These are phyloP conservation scores for Exophiala calicioides DNA, from an alignment of 2,329 filamentous ascomycete genomes.

Conservation along the genomic window DNA sequence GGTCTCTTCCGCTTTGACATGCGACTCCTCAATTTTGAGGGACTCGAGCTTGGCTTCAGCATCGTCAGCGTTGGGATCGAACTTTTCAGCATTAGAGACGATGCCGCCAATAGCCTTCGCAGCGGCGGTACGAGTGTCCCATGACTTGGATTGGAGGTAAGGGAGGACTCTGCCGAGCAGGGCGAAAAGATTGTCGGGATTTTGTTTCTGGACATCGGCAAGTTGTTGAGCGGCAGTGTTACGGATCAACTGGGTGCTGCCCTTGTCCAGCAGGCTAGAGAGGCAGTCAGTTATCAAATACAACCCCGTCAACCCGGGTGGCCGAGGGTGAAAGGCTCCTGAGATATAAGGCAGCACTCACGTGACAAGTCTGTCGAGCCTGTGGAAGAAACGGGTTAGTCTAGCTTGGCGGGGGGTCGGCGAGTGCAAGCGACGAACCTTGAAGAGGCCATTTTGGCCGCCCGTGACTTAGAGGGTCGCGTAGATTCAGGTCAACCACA, in stretches of 20 bases:
- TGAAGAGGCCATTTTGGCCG: conserved; percentile 27
- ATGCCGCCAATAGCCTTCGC: conserved; percentile 95
- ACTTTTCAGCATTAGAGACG: conserved; percentile 80
- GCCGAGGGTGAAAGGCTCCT: no score
- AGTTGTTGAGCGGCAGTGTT: conserved; percentile 97
- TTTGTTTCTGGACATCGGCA: conserved; percentile 96
- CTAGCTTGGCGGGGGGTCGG: conserved; percentile 12
- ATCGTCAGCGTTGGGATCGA: conserved; percentile 83
- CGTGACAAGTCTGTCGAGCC: conserved; percentile 84
- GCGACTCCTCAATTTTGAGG: conserved; percentile 46
- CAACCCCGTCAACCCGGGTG: no score
- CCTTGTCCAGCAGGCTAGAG: conserved; percentile 86
- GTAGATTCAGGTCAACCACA: conserved; percentile 6
- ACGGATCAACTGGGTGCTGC: conserved; percentile 91
- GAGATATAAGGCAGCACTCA: conserved; percentile 53
- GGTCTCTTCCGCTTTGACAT: conserved; percentile 42
- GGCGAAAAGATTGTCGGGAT: conserved; percentile 96
- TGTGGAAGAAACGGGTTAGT: conserved; percentile 40
- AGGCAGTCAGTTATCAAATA: conserved; percentile 27
- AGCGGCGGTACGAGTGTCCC: conserved; percentile 92
- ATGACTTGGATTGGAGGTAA: conserved; percentile 90
- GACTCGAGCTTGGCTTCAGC: conserved; percentile 54
- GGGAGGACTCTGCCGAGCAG: conserved; percentile 91
- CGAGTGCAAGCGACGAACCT: conserved; percentile 26
- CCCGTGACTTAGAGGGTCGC: not conserved